Evolutionary conservation across 140 eudicot species (phyloP).

Genomic region (Flaveria floridana): DNA sequence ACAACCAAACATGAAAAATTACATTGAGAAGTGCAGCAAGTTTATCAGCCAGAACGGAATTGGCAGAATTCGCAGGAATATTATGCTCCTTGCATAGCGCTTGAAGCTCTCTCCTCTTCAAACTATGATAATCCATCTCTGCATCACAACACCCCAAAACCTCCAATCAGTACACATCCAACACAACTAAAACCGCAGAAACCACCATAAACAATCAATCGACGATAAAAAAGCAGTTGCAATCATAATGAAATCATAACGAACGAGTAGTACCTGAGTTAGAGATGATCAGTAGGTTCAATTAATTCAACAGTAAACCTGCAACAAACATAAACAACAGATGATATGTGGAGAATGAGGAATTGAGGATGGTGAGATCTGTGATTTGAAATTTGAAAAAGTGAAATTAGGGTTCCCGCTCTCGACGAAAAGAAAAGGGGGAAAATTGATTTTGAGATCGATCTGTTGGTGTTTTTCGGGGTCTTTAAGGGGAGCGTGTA

Average conservation of each 20-base stretch:
- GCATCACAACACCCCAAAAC: constrained; percentile 4
- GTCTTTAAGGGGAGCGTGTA: constrained; percentile 30
- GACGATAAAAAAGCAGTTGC: too few species aligned
- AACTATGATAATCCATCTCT: constrained; percentile 72
- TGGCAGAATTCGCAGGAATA: constrained; percentile 62
- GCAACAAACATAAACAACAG: constrained; percentile 5
- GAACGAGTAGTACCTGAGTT: constrained; percentile 36
- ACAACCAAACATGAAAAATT: neutral
- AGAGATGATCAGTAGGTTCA: constrained; percentile 28
- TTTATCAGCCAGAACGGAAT: constrained; percentile 56
- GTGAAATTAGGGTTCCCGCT: constrained; percentile 49
- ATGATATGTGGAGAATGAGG: constrained; percentile 3
- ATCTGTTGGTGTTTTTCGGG: neutral
- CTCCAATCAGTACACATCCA: constrained; percentile 9
- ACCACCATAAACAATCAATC: neutral
- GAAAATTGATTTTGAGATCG: neutral
- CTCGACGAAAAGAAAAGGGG: constrained; percentile 17
- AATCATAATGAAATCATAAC: neutral
- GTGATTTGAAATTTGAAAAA: constrained; percentile 31
- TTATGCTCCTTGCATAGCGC: constrained; percentile 61
- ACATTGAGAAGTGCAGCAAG: constrained; percentile 59
- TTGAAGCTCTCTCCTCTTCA: constrained; percentile 69
- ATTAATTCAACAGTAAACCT: neutral
- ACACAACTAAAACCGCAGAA: neutral
- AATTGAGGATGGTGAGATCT: constrained; percentile 27